These are phyloP conservation scores for Russula griseocarnosa DNA, from an alignment of 768 basidiomycete genomes.

Conservation along the genomic window DNA sequence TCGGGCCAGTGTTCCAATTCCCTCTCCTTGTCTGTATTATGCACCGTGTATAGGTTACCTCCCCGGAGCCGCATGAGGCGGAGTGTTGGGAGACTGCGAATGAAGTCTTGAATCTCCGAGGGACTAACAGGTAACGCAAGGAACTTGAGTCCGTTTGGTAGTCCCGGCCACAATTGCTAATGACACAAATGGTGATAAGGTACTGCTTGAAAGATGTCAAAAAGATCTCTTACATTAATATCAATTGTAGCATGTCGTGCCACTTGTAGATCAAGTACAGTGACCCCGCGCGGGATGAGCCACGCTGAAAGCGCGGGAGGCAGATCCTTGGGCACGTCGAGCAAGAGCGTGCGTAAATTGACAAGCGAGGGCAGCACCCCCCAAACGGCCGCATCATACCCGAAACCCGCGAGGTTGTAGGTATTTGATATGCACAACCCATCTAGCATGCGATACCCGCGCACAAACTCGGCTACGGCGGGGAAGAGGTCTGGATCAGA, in stretches of 20 bases:
- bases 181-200: conserved; percentile 25
- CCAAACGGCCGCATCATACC: conserved; percentile 69
- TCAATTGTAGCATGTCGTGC: conserved; percentile 33
- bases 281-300: conserved; percentile 53
- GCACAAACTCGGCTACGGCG: conserved; percentile 61
- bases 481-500: conserved; percentile 63
- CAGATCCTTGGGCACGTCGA: conserved; percentile 62
- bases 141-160: conserved; percentile 31
- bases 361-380: conserved; percentile 60
- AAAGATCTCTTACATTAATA: background rate
- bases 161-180: conserved; percentile 21
- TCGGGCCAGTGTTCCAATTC: conserved; percentile 20
- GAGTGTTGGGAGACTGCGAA: conserved; percentile 9
- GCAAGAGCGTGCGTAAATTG: conserved; percentile 50
- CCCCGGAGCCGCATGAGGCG: conserved; percentile 15
- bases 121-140: conserved; percentile 30
- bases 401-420: conserved; percentile 43
- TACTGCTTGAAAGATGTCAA: conserved; percentile 28
- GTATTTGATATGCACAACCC: conserved; percentile 49
- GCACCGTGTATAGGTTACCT: conserved; percentile 13
- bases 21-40: background rate
- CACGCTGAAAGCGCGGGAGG: conserved; percentile 61
- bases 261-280: conserved; percentile 46
- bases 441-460: conserved; percentile 49
- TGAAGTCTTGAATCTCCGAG: background rate